phyloP scores from a whole-genome alignment of 177 flowering plant genomes.

The Tripterygium wilfordii region DNA sequence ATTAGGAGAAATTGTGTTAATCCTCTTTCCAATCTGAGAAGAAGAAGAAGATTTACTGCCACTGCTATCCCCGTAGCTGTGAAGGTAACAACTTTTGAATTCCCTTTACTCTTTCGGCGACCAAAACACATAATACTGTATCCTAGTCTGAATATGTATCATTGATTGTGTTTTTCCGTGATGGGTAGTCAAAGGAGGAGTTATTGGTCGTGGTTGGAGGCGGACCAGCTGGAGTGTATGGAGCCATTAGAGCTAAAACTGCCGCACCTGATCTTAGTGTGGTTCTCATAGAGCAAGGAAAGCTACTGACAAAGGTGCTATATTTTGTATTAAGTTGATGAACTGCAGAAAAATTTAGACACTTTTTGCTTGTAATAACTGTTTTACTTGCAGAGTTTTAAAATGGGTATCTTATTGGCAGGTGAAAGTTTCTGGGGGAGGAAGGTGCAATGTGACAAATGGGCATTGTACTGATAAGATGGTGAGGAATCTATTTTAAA shows the following conservation, averaged over 20 bases:
- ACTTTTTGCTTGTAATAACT: not conserved
- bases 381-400: not conserved
- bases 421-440: slow-evolving; percentile 97
- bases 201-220: slow-evolving; percentile 81
- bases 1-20: slow-evolving; percentile 2
- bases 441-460: slow-evolving; percentile 94
- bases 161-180: not conserved
- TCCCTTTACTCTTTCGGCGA: too few relatives aligned
- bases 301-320: slow-evolving; percentile 74
- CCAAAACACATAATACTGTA: too few relatives aligned
- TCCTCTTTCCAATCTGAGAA: slow-evolving; percentile 5
- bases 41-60: slow-evolving; percentile 6
- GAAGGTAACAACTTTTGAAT: slow-evolving; percentile 11
- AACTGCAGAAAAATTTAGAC: not conserved
- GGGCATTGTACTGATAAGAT: slow-evolving; percentile 68
- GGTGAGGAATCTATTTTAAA: slow-evolving; percentile 31
- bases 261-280: slow-evolving; percentile 75
- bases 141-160: too few relatives aligned
- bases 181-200: slow-evolving; percentile 40
- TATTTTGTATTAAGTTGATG: not conserved
- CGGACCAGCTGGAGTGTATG: slow-evolving; percentile 96
- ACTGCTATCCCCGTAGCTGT: slow-evolving; percentile 11
- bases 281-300: slow-evolving; percentile 79
- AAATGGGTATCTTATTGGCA: slow-evolving; percentile 14
- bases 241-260: slow-evolving; percentile 87